Percentiles rank a stretch among this genome's conserved stretches.
Conservation (phyloP, 345 rosid genomes). For the Rubroshorea leprosula region DNA sequence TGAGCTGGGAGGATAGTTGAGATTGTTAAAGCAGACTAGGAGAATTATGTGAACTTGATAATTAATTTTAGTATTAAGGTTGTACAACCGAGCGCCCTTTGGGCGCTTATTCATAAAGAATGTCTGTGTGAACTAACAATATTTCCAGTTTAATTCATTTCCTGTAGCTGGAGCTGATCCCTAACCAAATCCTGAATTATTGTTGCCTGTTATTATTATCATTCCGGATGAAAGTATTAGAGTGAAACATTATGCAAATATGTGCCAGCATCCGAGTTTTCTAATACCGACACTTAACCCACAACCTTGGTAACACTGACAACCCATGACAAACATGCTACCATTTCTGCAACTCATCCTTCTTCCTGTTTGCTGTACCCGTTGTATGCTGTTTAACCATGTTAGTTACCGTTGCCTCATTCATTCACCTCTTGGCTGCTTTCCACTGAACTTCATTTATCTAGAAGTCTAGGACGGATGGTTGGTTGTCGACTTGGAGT, state of each 20-base stretch:
- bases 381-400: neutral
- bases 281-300: no score
- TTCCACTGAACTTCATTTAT: neutral
- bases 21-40: neutral
- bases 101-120: neutral
- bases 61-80: no score
- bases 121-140: no score
- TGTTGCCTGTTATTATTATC: neutral
- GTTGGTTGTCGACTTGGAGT: slow-evolving; percentile 18
- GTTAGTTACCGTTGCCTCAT: neutral
- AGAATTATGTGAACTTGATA: neutral
- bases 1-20: no score
- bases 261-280: neutral
- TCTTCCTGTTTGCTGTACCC: neutral
- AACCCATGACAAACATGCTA: neutral
- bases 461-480: slow-evolving; percentile 16
- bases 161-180: neutral
- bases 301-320: no score
- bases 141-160: neutral
- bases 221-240: no score
- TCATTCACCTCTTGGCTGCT: neutral
- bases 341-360: neutral
- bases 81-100: no score
- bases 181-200: neutral
- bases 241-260: no score